Base-by-base conservation (phyloP, 345 rosid genomes). In the Populus tremula region DNA sequence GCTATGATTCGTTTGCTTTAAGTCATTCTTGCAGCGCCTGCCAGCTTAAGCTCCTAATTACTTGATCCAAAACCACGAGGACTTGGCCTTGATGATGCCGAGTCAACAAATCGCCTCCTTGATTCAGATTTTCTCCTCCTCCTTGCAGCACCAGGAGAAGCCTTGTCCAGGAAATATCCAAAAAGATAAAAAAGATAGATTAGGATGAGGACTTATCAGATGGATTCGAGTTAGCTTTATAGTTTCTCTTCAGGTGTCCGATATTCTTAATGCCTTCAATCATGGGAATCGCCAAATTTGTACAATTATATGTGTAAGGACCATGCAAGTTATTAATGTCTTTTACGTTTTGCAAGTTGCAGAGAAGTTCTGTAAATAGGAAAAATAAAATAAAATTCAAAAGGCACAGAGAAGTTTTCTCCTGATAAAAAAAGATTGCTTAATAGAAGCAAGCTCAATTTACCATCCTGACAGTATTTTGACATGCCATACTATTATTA, bases 121-220 rank as follows among this genome's bases (percentile, higher is more conserved):
- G 91, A 90, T 20, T 85, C 94, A 0, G 93, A 77, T 85, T 72
- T 92, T 73, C 87, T 90, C 87, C 82, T 92, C 85, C 97, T 93
- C 81, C 94, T 89, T 21, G 94, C 99, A 33, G 96, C 88, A 74
- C 99, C 96, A 68, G 97, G 91, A 84, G 96, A 93, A 72, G 93
- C 94, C 99, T 93, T 59, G 33, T 70, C 14, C 76, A 76, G 50
- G 59, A 75, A 14, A 70, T 61, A 74, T 72, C 45, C 27, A 23
- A 76, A 73, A 56, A 68, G 8, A 76, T 41, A 41, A 53, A 65
- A 35, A 10, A 56, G n/a, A 47, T 41, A n/a, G 14, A 23, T 10
- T 59, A 11, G 63, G 63, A 1, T 53, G 50, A n/a, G 27, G 62
- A 59, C 29, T 59, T n/a, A 10, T 56, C 11, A 23, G 13, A 56